Conservation (phyloP, 2,329 filamentous ascomycete species). For the Ramichloridium luteum region DNA sequence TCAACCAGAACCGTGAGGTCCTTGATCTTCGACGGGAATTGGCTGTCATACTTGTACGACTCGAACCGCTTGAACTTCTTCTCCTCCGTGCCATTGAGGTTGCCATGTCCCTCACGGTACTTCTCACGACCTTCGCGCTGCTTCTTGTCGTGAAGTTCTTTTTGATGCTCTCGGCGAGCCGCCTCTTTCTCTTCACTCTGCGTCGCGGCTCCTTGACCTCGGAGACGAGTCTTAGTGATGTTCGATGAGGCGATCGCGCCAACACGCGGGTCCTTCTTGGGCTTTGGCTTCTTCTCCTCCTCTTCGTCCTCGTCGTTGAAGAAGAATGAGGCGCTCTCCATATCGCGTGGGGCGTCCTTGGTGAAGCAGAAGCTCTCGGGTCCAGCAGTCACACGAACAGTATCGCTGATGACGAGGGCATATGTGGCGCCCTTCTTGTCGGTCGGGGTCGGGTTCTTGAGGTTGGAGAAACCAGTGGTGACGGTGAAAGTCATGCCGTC, state of each 20-base stretch:
- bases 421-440: conserved; percentile 76
- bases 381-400: conserved; percentile 64
- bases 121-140: conserved; percentile 75
- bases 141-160: conserved; percentile 75
- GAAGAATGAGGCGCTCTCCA: conserved; percentile 94
- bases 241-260: conserved; percentile 88
- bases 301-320: conserved; percentile 96
- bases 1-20: conserved; percentile 87
- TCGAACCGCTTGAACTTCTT: conserved; percentile 99
- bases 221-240: conserved; percentile 83
- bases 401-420: conserved; percentile 83
- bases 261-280: conserved; percentile 71
- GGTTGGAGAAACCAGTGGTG: conserved; percentile 77
- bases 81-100: conserved; percentile 77
- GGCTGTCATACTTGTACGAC: conserved; percentile 96
- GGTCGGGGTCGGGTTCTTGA: conserved; percentile 75
- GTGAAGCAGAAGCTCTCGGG: conserved; percentile 80
- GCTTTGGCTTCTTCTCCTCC: conserved; percentile 71
- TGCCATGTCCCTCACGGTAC: conserved; percentile 74
- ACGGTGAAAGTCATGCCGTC: conserved; percentile 96
- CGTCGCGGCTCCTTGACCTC: conserved; percentile 79
- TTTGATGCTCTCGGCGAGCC: conserved; percentile 80
- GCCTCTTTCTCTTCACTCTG: conserved; percentile 83
- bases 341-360: conserved; percentile 77
- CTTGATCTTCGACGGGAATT: conserved; percentile 70